These are phyloP conservation scores for Anisogramma anomala DNA, from an alignment of 2,329 filamentous ascomycete species.

Conservation along the genomic window DNA sequence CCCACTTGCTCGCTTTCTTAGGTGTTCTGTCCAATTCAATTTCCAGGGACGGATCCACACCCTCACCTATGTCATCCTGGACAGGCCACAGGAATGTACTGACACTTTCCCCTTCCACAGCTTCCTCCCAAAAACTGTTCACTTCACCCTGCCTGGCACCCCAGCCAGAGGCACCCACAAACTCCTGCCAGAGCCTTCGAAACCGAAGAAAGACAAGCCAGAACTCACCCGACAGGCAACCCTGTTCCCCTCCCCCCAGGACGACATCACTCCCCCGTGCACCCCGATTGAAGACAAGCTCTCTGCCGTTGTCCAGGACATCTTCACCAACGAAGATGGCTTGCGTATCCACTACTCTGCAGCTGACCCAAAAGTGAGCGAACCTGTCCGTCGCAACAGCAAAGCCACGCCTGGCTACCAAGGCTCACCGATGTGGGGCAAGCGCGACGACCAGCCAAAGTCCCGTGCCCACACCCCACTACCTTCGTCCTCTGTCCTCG, in stretches of 20 bases:
- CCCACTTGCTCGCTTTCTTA: constrained; percentile 1
- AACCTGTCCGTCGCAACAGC: constrained; percentile 34
- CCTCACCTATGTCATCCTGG: not conserved
- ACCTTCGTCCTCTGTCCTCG: constrained; percentile 64
- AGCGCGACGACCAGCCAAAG: constrained; percentile 63
- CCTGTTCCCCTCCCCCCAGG: constrained; percentile 35
- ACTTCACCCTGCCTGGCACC: constrained; percentile 61
- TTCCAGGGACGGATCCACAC: not conserved
- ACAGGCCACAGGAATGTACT: not conserved
- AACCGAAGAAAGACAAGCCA: constrained; percentile 17
- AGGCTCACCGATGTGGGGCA: constrained; percentile 67
- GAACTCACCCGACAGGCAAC: constrained; percentile 34
- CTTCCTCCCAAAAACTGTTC: constrained; percentile 83
- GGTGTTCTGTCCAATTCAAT: not conserved
- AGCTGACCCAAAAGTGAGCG: constrained; percentile 18
- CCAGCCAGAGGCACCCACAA: constrained; percentile 28
- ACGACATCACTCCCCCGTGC: constrained; percentile 42
- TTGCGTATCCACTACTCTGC: constrained; percentile 43
- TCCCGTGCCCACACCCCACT: constrained; percentile 57
- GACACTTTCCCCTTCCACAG: constrained; percentile 33
- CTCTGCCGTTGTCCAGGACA: constrained; percentile 30
- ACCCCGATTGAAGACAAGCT: constrained; percentile 39
- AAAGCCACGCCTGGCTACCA: constrained; percentile 55
- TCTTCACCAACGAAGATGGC: constrained; percentile 48
- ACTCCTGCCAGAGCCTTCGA: constrained; percentile 28